Conservation (phyloP, 2,329 filamentous ascomycete species). For the Chaetomiaceae sp. region DNA sequence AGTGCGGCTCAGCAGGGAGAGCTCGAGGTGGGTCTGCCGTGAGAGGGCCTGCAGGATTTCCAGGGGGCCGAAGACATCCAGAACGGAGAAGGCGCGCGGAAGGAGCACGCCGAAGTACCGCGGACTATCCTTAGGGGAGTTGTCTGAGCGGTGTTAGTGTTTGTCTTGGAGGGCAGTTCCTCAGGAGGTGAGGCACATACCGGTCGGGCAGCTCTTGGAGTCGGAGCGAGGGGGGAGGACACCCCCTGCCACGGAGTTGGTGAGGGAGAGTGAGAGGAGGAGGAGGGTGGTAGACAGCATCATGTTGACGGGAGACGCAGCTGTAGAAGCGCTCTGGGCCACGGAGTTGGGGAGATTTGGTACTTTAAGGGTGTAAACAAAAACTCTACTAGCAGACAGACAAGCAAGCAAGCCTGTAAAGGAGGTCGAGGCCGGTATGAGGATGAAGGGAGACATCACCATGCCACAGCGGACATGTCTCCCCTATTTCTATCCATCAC, state of each 20-base stretch:
- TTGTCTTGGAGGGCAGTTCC: not conserved
- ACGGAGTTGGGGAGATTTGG: not conserved
- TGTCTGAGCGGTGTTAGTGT: not conserved
- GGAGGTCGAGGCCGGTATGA: not conserved
- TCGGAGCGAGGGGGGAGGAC: not conserved
- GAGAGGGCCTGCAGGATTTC: conserved; percentile 43
- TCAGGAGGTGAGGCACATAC: not conserved
- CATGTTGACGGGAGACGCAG: not conserved
- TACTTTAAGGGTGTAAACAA: conserved; percentile 3
- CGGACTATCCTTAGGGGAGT: not conserved
- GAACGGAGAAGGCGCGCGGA: conserved; percentile 42
- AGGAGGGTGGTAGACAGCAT: not conserved
- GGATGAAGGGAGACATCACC: not conserved
- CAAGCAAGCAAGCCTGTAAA: not conserved
- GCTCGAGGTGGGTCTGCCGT: conserved; percentile 33
- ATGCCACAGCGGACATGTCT: not conserved
- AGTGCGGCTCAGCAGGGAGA: conserved; percentile 40
- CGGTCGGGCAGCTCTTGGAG: not conserved
- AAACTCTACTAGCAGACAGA: not conserved
- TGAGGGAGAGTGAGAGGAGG: not conserved
- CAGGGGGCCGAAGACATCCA: conserved; percentile 46
- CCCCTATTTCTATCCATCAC: not conserved
- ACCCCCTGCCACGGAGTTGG: not conserved
- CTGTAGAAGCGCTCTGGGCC: not conserved
- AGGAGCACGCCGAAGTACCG: conserved; percentile 39